phyloP scores from a whole-genome alignment of 257 asterid genomes.

The Petunia secreta region DNA sequence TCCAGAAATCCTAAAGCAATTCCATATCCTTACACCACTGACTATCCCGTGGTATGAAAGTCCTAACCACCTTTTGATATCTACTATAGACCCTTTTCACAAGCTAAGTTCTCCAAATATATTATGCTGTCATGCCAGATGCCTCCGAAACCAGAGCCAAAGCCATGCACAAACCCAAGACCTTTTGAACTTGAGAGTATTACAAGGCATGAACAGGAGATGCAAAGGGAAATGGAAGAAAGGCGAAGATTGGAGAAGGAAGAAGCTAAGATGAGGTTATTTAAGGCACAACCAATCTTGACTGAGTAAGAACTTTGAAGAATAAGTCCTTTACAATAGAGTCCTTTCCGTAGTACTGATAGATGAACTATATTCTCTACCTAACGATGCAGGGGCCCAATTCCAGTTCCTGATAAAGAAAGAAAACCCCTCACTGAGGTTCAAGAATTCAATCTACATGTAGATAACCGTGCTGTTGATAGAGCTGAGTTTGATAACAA shows the following conservation, averaged over 20 bases:
- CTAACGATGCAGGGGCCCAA: constrained; percentile 71
- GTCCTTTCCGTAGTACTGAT: neutral
- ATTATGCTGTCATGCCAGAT: constrained; percentile 45
- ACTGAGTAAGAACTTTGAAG: constrained; percentile 55
- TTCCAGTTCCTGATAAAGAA: constrained; percentile 75
- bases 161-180: constrained; percentile 83
- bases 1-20: constrained; percentile 80
- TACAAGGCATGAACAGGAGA: constrained; percentile 86
- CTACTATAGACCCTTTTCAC: neutral
- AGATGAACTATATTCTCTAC: neutral
- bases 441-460: constrained; percentile 76
- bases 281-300: constrained; percentile 85
- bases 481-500: constrained; percentile 88
- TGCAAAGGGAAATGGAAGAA: constrained; percentile 86
- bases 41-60: constrained; percentile 77
- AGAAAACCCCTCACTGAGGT: constrained; percentile 85
- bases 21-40: constrained; percentile 98
- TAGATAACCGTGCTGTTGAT: constrained; percentile 72
- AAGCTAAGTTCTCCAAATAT: neutral
- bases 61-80: neutral
- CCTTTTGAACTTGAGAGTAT: constrained; percentile 90
- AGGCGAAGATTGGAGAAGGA: constrained; percentile 69
- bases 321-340: neutral
- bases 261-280: constrained; percentile 79
- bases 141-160: constrained; percentile 95